A percentile compares a stretch with the other conserved stretches of the same genome.
Conservation (phyloP, 192 early-diverging fungal species). For the Backusella psychrophila region DNA sequence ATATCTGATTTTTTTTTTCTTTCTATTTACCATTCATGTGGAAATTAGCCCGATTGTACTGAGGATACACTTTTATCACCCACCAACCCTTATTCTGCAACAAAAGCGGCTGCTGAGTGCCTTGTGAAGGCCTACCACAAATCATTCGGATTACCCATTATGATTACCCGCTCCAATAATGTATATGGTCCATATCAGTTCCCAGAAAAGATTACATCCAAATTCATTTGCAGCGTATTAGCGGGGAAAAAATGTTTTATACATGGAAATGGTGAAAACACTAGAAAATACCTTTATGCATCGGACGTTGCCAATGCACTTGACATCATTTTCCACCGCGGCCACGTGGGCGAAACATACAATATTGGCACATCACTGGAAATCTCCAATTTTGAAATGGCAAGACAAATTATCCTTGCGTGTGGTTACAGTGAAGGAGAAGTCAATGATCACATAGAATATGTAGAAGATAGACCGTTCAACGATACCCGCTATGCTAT, state of each 20-base stretch:
- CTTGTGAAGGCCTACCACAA: constrained; percentile 74
- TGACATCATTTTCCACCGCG: constrained; percentile 62
- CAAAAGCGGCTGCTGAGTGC: constrained; percentile 84
- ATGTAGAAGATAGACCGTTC: constrained; percentile 74
- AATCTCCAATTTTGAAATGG: constrained; percentile 66
- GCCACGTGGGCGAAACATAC: constrained; percentile 70
- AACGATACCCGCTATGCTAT: constrained; percentile 79
- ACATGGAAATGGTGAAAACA: constrained; percentile 73
- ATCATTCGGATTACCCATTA: constrained; percentile 72
- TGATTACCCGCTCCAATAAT: constrained; percentile 81
- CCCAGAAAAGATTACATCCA: constrained; percentile 85
- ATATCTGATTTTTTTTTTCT: neutral
- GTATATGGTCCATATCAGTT: constrained; percentile 81
- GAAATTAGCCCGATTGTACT: constrained; percentile 52
- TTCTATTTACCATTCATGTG: neutral
- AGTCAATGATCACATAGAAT: constrained; percentile 52
- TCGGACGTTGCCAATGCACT: constrained; percentile 70
- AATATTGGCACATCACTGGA: constrained; percentile 76
- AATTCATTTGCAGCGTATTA: constrained; percentile 69
- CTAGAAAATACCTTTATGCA: constrained; percentile 72
- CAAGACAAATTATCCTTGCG: constrained; percentile 50
- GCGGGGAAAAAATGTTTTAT: constrained; percentile 57
- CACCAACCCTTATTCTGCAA: constrained; percentile 80
- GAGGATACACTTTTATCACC: constrained; percentile 68
- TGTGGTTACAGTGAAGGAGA: constrained; percentile 41